A percentile compares a stretch with the other conserved stretches of the same genome.
These are phyloP conservation scores for Wallacemonas sp. DNA, from an alignment of 208 protist genomes.

Conservation along the genomic window DNA sequence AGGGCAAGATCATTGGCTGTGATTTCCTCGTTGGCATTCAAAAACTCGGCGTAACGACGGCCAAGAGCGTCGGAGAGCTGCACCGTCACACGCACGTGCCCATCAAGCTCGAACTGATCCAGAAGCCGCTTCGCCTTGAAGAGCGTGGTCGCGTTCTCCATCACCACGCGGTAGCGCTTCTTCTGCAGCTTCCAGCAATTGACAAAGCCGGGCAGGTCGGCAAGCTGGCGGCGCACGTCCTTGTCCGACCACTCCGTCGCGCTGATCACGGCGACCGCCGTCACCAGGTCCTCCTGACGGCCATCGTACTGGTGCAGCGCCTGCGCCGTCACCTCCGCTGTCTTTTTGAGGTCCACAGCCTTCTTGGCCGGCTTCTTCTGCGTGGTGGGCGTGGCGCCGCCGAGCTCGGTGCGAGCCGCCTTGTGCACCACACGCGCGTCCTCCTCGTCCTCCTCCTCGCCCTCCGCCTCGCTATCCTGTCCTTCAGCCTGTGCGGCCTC, in stretches of 20 bases:
- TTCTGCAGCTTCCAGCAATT: conserved; percentile 59
- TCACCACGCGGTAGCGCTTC: conserved; percentile 70
- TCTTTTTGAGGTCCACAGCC: conserved; percentile 14
- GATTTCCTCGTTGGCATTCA: conserved; percentile 37
- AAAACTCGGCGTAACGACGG: conserved; percentile 39
- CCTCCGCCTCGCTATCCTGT: conserved; percentile 15
- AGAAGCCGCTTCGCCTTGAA: conserved; percentile 86
- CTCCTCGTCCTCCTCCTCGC: conserved; percentile 21
- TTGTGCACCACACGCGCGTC: conserved; percentile 3
- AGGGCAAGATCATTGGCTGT: conserved; percentile 11
- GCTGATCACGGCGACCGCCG: conserved; percentile 56
- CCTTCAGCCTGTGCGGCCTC: conserved; percentile 9
- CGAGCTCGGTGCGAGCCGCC: conserved; percentile 9
- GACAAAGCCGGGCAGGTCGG: conserved; percentile 71
- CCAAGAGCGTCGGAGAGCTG: conserved; percentile 51
- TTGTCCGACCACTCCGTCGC: conserved; percentile 28
- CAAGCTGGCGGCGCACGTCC: conserved; percentile 46
- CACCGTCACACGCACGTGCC: conserved; percentile 64
- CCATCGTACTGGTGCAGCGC: conserved; percentile 34
- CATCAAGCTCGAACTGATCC: conserved; percentile 76
- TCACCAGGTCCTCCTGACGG: conserved; percentile 69
- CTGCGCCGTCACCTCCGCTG: neutral
- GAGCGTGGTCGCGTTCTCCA: conserved; percentile 55
- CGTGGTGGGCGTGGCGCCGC: neutral
- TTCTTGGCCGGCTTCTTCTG: conserved; percentile 6